Evolutionary conservation across 2,329 filamentous ascomycete species (phyloP), one percentile per base, ranked within the genome.

Genomic region (Pseudofabraea citricarpa): DNA sequence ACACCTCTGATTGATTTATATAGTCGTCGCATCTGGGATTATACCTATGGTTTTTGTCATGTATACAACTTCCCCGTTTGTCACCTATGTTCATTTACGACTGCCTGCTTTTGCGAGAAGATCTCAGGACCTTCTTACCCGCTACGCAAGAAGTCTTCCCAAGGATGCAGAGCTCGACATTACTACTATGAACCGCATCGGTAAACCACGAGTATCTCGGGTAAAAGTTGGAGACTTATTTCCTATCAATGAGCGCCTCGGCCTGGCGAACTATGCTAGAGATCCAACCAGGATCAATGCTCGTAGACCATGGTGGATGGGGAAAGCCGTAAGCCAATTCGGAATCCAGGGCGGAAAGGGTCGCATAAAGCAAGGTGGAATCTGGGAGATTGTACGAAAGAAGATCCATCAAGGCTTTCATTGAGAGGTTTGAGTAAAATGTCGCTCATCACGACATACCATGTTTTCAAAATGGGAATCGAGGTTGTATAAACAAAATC

Each of bases 81-180:
- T 91, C 6, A 80, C 81, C 31, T 81, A 82, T 57, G 73, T 93
- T 47, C 79, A 86, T 62, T 67, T 93, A 39, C 75, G 77, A 18
- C 70, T 90, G 2, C 88, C 88, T 0, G 61, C 70, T 1, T 76
- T 75, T 52, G 85, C 84, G 13, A 78, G 85, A 35, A 64, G 71
- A 29, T 85, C 82, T 1, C 75, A 74, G 24, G 66, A 74, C 21
- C 64, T 73, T 39, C 67, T 85, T 18, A 64, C 72, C 45, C 71
- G 72, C 22, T 63, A 58, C 43, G 83, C 76, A 57, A 64, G 75
- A 23, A 63, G 57, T 36, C 62, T 76, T 2, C 72, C 77, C 1
- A 57, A 57, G 12, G 57, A 65, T 18, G 65, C 68, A 8, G 47
- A 52, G 12, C 38, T 71, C 3, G 60, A 65, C 20, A 52, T 72